Evolutionary conservation across 1,139 yeast genomes (phyloP).

Genomic region (Candida buenavistaensis): DNA sequence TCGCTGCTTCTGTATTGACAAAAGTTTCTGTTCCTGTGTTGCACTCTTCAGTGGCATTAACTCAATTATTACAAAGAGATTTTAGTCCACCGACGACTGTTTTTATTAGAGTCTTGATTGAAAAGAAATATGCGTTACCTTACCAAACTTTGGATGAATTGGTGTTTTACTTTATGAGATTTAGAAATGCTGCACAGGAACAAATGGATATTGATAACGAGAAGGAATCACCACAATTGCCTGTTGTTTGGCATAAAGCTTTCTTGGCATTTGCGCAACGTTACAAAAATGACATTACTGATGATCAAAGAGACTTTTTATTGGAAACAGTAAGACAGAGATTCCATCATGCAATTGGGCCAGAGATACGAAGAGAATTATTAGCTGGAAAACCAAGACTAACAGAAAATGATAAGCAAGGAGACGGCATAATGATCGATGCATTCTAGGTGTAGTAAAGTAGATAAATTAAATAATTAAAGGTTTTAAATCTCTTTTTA

Average conservation of each 20-base stretch:
- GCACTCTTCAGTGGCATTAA: conserved; percentile 93
- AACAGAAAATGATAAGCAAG: conserved; percentile 17
- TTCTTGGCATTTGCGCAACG: conserved; percentile 92
- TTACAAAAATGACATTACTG: conserved; percentile 94
- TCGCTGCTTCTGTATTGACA: conserved; percentile 87
- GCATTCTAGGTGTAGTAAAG: conserved; percentile 41
- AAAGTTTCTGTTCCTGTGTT: conserved; percentile 91
- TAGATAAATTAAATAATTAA: no score
- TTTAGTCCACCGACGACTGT: conserved; percentile 88
- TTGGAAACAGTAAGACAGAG: conserved; percentile 90
- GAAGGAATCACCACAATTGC: conserved; percentile 64
- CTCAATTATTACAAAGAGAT: conserved; percentile 80
- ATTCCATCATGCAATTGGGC: conserved; percentile 85
- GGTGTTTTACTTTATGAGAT: conserved; percentile 93
- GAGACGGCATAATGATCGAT: conserved; percentile 41
- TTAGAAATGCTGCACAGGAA: conserved; percentile 55
- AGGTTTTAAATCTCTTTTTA: no score
- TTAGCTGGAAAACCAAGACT: conserved; percentile 66
- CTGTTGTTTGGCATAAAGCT: conserved; percentile 97
- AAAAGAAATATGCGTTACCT: conserved; percentile 94
- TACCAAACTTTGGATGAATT: conserved; percentile 93
- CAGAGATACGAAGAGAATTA: conserved; percentile 88
- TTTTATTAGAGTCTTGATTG: conserved; percentile 83
- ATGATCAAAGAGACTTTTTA: conserved; percentile 92
- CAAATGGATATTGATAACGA: conserved; percentile 35